Base-by-base conservation (phyloP, 805 yeast species). In the Debaryomyces hansenii region DNA sequence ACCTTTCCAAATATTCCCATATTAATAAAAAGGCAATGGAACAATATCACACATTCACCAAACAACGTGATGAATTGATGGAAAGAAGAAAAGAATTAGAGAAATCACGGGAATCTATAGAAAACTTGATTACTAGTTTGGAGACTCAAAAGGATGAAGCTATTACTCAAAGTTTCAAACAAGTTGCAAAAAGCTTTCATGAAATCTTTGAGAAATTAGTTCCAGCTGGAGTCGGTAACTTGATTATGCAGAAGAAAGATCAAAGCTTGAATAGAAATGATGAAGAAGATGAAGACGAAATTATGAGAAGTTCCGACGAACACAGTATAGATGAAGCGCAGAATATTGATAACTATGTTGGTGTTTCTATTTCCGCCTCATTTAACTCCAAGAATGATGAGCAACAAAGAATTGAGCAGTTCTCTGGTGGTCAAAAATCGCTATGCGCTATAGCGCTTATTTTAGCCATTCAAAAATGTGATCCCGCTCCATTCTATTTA, bases 371-470 rank as follows among this genome's bases (percentile, higher is more conserved):
- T 45, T 75, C 85, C 8, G 97, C 91, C 2, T 88, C 97, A 0
- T 92, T 92, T 74, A 92, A 90, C 62, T 85, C 95, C 8, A 84
- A 84, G 59, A 75, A 78, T 21, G 87, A 91, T 59, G 97, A 90
- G 54, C 96, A 89, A 62, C 87, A 85, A 50, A 77, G 87, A 50
- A 85, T 92, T 46, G 96, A 90, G 62, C 97, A 91, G 62, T 73
- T 94, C 14, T 89, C 97, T 1, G 99, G 99, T 35, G 99, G 99
- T 9, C 99, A 94, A 60, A 92, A 92, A 63, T 87, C 97, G 0
- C 72, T 94, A n/a, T 91, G 98, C 72, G 98, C 99, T 0, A 83
- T 94, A 55, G 91, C 98, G 0, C 77, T 94, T 42, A 91, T 94
- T 53, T 75, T 94, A 47, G 97, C 99, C 4, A 89, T 92, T 49